phyloP scores from a whole-genome alignment of 2,329 filamentous ascomycete species.

The Ascomycota sp. region DNA sequence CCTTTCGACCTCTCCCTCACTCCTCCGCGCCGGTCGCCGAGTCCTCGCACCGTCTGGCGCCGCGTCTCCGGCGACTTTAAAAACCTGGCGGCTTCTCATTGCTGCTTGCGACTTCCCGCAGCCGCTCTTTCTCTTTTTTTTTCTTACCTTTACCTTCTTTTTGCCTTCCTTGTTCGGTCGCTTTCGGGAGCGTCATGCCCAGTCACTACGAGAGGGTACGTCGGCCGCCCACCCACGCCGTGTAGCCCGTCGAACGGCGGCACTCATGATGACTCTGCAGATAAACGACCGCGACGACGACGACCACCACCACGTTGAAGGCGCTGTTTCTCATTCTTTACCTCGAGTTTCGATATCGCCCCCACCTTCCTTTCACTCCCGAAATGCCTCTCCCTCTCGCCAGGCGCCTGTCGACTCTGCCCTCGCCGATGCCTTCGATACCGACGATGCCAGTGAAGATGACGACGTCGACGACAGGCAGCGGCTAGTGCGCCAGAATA shows the following conservation, averaged over 20 bases:
- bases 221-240: constrained; percentile 1
- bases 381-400: constrained; percentile 36
- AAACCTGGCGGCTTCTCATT: no score
- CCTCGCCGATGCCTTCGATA: constrained; percentile 83
- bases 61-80: no score
- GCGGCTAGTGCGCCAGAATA: constrained; percentile 54
- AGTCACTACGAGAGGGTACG: constrained; percentile 36
- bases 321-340: constrained; percentile 10
- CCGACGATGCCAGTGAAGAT: constrained; percentile 53
- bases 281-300: constrained; percentile 37
- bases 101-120: not conserved
- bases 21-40: no score
- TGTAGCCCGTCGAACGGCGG: not conserved
- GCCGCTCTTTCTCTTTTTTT: not conserved
- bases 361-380: constrained; percentile 72
- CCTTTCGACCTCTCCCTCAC: no score
- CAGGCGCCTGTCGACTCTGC: constrained; percentile 41
- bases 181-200: constrained; percentile 19
- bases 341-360: constrained; percentile 32
- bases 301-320: constrained; percentile 17
- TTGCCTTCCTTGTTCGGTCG: not conserved
- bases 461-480: constrained; percentile 51
- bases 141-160: not conserved
- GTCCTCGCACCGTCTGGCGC: no score
- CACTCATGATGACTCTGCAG: constrained; percentile 12